Conservation (phyloP, 345 rosid species). For the Populus tremula region DNA sequence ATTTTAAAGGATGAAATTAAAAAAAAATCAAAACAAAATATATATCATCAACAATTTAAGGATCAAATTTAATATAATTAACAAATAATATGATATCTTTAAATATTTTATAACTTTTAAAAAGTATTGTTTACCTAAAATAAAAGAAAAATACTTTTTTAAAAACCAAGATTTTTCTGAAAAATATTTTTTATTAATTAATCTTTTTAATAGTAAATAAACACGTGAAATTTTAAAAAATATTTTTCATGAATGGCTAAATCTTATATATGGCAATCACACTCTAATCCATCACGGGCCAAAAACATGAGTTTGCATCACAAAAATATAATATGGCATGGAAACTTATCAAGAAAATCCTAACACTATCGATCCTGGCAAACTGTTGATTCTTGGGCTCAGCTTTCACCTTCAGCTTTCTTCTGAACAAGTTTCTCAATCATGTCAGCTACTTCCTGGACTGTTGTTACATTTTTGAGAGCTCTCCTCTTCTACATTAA, state of each 20-base stretch:
- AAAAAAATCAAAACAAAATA: no score
- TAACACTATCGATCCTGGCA: neutral
- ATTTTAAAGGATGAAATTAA: no score
- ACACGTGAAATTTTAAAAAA: no score
- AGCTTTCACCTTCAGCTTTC: constrained; percentile 5
- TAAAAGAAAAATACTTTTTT: no score
- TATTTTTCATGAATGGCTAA: no score
- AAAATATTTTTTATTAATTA: no score
- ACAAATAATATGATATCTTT: no score
- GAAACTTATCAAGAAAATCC: neutral
- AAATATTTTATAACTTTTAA: no score
- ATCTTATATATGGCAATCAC: neutral
- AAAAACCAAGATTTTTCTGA: no score
- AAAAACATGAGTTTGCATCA: neutral
- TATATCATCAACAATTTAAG: accelerated
- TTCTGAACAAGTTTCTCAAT: constrained; percentile 15
- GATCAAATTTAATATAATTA: no score
- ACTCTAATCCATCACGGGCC: neutral
- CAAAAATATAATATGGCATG: neutral
- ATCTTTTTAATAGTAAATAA: no score
- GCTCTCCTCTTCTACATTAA: constrained; percentile 21
- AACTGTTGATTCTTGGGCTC: neutral
- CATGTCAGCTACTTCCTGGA: constrained; percentile 24
- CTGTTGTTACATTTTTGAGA: constrained; percentile 23
- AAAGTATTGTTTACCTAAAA: no score